These are phyloP conservation scores for Collybiopsis confluens DNA, from an alignment of 768 basidiomycete genomes.

Conservation along the genomic window DNA sequence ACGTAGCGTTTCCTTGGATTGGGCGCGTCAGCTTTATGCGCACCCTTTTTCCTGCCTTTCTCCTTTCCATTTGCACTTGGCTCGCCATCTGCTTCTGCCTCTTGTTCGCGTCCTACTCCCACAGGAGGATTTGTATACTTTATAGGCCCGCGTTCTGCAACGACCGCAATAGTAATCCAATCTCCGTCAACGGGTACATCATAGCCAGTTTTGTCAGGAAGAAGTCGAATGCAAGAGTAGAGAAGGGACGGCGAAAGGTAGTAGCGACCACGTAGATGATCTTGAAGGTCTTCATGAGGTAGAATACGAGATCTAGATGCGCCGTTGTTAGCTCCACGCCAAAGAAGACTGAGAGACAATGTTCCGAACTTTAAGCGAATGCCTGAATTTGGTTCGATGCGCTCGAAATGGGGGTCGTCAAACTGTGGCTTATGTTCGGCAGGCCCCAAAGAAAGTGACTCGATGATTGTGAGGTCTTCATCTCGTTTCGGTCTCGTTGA, in stretches of 20 bases:
- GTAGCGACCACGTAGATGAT: constrained; percentile 78
- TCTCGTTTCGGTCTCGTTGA: constrained; percentile 36
- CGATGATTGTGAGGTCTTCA: constrained; percentile 65
- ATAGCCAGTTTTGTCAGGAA: constrained; percentile 77
- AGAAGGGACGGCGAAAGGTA: constrained; percentile 85
- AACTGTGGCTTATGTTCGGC: constrained; percentile 63
- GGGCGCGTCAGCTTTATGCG: constrained; percentile 27
- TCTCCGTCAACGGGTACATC: constrained; percentile 91
- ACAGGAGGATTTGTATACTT: constrained; percentile 69
- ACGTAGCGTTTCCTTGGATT: constrained; percentile 71
- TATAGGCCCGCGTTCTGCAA: constrained; percentile 85
- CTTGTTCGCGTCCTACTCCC: constrained; percentile 43
- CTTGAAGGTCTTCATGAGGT: constrained; percentile 73
- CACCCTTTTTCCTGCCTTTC: constrained; percentile 31
- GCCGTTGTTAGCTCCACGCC: not conserved
- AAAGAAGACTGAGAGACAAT: constrained; percentile 25
- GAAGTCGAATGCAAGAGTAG: constrained; percentile 79
- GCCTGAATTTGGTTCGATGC: constrained; percentile 86
- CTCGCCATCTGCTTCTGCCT: constrained; percentile 36
- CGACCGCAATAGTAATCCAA: constrained; percentile 94
- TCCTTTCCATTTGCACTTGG: constrained; percentile 23
- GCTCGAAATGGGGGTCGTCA: constrained; percentile 75
- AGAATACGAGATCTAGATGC: constrained; percentile 61
- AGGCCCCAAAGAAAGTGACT: constrained; percentile 77
- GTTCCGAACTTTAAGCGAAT: constrained; percentile 66